A percentile compares a stretch with the other conserved stretches of the same genome.
These are phyloP conservation scores for Populus tremula DNA, from an alignment of 345 rosid species.

Conservation along the genomic window DNA sequence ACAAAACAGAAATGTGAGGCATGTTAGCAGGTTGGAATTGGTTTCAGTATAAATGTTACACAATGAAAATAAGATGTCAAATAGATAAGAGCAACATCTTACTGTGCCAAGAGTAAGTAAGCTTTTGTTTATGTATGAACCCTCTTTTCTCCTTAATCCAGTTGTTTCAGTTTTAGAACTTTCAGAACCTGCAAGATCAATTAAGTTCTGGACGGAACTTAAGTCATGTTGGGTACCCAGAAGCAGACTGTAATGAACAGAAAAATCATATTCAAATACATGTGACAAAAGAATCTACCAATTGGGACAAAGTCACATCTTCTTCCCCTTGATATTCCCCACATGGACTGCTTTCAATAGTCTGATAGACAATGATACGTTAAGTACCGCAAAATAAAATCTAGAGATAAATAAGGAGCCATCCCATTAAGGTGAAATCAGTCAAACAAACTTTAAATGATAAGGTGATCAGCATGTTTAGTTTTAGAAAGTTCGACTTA, in stretches of 20 bases:
- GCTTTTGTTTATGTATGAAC: slow-evolving; percentile 73
- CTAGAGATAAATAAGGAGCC: not conserved
- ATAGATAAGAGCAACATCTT: slow-evolving; percentile 16
- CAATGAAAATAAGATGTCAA: not conserved
- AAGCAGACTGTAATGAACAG: not conserved
- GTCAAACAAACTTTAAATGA: slow-evolving; percentile 1
- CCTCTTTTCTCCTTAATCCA: slow-evolving; percentile 71
- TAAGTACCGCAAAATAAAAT: slow-evolving; percentile 15
- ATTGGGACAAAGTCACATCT: slow-evolving; percentile 60
- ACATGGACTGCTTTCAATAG: slow-evolving; percentile 61
- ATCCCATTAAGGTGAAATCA: not conserved
- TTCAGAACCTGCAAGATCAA: slow-evolving; percentile 79
- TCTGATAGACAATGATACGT: slow-evolving; percentile 30
- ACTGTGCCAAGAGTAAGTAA: slow-evolving; percentile 75
- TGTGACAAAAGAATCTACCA: slow-evolving; percentile 39
- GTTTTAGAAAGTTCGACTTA: slow-evolving; percentile 1
- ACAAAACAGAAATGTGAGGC: not conserved
- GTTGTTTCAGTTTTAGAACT: slow-evolving; percentile 77
- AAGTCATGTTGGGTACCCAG: not conserved
- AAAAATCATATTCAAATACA: not conserved
- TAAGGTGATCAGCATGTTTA: not conserved
- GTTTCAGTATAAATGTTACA: not conserved
- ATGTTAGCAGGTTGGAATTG: not conserved
- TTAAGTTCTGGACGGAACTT: slow-evolving; percentile 49
- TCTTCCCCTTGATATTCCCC: slow-evolving; percentile 53